Conservation (phyloP, 2,329 filamentous ascomycete species). For the Stachybotrys elegans region DNA sequence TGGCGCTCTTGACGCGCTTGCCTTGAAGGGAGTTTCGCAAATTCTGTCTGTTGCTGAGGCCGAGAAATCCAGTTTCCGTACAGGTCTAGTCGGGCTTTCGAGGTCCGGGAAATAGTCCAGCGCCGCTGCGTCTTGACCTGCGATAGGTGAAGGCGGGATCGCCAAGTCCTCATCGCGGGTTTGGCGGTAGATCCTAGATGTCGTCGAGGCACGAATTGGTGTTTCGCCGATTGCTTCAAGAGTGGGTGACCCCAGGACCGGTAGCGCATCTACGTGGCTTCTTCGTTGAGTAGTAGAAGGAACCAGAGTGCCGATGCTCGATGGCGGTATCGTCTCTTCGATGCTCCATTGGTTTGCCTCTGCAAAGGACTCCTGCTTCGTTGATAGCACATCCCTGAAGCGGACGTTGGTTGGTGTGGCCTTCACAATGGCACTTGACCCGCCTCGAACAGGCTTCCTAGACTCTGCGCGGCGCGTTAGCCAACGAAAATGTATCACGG, state of each 20-base stretch:
- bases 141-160: constrained; percentile 29
- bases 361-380: constrained; percentile 17
- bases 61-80: constrained; percentile 12
- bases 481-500: background rate
- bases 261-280: constrained; percentile 24
- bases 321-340: constrained; percentile 30
- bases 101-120: constrained; percentile 11
- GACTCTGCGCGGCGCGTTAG: constrained; percentile 38
- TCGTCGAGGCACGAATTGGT: constrained; percentile 18
- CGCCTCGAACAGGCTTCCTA: constrained; percentile 42
- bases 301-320: constrained; percentile 30
- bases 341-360: constrained; percentile 15
- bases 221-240: constrained; percentile 24
- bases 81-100: constrained; percentile 10
- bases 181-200: constrained; percentile 23
- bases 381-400: constrained; percentile 44
- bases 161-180: constrained; percentile 18
- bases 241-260: constrained; percentile 21
- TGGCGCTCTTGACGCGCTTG: constrained; percentile 16
- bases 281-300: constrained; percentile 35
- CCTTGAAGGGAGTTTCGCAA: constrained; percentile 35
- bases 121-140: constrained; percentile 16
- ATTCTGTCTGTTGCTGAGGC: constrained; percentile 15
- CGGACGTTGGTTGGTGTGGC: constrained; percentile 52
- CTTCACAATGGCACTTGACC: constrained; percentile 42